phyloP scores from a whole-genome alignment of 768 basidiomycete species.

The Leucocoprinus birnbaumii region DNA sequence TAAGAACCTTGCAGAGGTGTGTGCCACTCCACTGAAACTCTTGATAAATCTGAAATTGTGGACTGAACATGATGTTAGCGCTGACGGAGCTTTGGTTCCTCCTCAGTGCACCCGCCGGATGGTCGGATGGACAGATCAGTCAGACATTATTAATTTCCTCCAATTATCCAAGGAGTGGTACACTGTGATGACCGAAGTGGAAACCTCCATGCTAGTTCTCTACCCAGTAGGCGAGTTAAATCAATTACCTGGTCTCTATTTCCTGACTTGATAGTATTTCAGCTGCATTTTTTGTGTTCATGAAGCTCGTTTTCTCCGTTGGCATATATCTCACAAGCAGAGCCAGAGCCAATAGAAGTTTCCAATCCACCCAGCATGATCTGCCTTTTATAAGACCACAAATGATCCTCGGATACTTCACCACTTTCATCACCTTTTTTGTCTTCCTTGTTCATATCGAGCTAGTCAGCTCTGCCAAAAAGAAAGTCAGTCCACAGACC shows the following conservation, averaged over 20 bases:
- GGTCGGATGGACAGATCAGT: constrained; percentile 1
- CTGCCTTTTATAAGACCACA: background rate
- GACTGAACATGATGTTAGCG: background rate
- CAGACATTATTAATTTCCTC: background rate
- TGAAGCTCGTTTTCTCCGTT: background rate
- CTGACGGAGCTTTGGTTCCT: background rate
- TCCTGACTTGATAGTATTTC: background rate
- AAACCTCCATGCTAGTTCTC: background rate
- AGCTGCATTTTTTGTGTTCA: background rate
- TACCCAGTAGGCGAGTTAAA: background rate
- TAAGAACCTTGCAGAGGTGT: background rate
- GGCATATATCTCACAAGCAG: background rate
- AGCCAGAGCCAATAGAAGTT: background rate
- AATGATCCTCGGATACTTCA: background rate
- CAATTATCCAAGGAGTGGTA: background rate
- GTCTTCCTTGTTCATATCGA: constrained; percentile 4
- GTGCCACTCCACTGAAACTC: background rate
- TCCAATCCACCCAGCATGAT: background rate
- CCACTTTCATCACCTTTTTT: constrained; percentile 1
- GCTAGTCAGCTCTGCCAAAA: constrained; percentile 1
- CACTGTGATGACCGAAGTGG: background rate
- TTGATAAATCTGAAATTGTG: background rate
- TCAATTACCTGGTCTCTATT: background rate
- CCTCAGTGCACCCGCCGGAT: background rate
- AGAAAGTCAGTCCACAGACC: background rate